phyloP scores from a whole-genome alignment of 2,329 filamentous ascomycete genomes.

The Phialophora tarda region DNA sequence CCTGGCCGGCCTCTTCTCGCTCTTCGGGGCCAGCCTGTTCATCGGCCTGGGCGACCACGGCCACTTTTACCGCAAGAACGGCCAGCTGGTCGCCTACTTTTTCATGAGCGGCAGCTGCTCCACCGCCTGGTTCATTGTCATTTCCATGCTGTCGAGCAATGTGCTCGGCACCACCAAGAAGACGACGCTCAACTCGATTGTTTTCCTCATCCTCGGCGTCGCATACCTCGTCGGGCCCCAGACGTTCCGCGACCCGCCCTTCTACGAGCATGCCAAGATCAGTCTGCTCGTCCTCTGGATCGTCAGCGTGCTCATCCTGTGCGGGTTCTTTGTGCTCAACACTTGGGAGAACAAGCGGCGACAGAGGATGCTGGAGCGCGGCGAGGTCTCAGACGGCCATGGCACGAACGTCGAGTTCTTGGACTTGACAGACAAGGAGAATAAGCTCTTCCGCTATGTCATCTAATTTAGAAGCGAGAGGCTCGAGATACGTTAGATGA shows the following conservation, averaged over 20 bases:
- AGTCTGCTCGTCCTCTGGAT: conserved; percentile 15
- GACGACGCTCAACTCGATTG: conserved; percentile 19
- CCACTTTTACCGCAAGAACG: conserved; percentile 15
- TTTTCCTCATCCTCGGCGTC: conserved; percentile 19
- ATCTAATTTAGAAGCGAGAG: background rate
- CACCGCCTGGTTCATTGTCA: conserved; percentile 14
- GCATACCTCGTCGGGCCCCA: conserved; percentile 15
- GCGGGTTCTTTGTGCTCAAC: conserved; percentile 16
- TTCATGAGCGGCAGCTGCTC: conserved; percentile 19
- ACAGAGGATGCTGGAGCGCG: conserved; percentile 14
- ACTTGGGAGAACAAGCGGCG: conserved; percentile 17
- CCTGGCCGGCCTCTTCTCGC: conserved; percentile 13
- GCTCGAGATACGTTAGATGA: too few relatives aligned
- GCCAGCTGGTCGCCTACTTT: conserved; percentile 16
- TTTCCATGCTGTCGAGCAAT: conserved; percentile 17
- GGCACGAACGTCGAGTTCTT: conserved; percentile 15
- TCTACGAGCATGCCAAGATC: conserved; percentile 18
- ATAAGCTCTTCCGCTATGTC: conserved; percentile 16
- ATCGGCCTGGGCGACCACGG: conserved; percentile 15
- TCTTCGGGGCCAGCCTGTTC: conserved; percentile 15
- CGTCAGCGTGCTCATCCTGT: conserved; percentile 16
- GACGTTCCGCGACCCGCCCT: conserved; percentile 15
- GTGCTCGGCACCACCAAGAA: conserved; percentile 19
- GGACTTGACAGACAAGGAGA: conserved; percentile 19
- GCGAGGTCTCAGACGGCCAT: conserved; percentile 14